phyloP scores from a whole-genome alignment of 768 basidiomycete genomes.

The Leucogyrophana mollusca region DNA sequence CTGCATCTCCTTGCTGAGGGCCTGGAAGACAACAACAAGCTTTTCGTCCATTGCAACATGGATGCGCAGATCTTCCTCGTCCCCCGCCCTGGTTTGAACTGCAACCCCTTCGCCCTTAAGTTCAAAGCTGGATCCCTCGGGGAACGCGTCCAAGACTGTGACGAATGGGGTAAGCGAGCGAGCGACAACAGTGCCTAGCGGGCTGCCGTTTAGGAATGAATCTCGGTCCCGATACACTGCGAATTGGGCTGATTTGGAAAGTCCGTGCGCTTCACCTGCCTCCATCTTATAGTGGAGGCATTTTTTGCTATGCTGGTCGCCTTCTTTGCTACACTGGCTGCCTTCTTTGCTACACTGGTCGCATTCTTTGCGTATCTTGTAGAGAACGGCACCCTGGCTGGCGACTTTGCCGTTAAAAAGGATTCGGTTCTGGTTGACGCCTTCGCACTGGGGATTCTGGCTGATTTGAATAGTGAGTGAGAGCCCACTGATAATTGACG shows the following conservation, averaged over 20 bases:
- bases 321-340: neutral
- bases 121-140: too few species aligned
- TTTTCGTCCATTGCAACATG: neutral
- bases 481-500: too few species aligned
- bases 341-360: too few species aligned
- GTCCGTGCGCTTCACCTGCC: constrained; percentile 26
- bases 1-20: too few species aligned
- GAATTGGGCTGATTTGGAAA: constrained; percentile 15
- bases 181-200: too few species aligned
- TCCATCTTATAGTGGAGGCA: constrained; percentile 17
- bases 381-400: constrained; percentile 7
- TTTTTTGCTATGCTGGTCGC: too few species aligned
- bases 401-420: constrained; percentile 21
- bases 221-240: constrained; percentile 14
- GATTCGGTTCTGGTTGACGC: too few species aligned
- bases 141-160: too few species aligned
- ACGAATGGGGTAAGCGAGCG: too few species aligned
- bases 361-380: neutral
- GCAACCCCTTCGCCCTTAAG: too few species aligned
- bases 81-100: neutral
- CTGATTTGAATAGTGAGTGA: constrained; percentile 14
- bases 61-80: neutral
- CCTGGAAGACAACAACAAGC: neutral
- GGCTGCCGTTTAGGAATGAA: too few species aligned
- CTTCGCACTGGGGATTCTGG: too few species aligned